Base-by-base conservation (phyloP, 2,329 filamentous ascomycete genomes). In the Beauveria brongniartii region DNA sequence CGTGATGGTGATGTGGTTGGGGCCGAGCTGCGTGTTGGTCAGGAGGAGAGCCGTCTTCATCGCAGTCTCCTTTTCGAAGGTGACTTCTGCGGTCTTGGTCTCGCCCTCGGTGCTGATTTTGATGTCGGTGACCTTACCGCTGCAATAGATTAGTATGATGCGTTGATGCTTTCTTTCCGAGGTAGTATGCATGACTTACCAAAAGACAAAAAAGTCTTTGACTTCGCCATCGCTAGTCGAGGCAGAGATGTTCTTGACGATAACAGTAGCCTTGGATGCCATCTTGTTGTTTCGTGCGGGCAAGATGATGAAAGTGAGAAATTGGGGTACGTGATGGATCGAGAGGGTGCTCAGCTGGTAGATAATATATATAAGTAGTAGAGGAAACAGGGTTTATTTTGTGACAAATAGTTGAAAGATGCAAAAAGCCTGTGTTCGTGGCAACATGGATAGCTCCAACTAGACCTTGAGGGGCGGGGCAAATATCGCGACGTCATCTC, bases 151-250 rank as follows among this genome's bases (percentile, higher is more conserved):
- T 65, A 70, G 68, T 43, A 16, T 2, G 34, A 24, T 7, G 7
- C 5, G 12, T 5, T 34, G 30, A 34, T 14, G 5, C 2, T 5
- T 14, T 34, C 12, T 14, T 34, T 5, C 30, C 12, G 12, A 14
- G 10, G 4, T 34, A 14, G 12, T 14, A 14, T 14, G 12, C 30
- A 5, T 34, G 12, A 63, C 84, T 73, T 82, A 93, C 91, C 85
- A 89, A 78, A 97, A 97, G 80, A 89, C 94, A 82, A 99, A 99
- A 82, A 99, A 99, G 73, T 96, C 92, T 71, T 86, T 86, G 69
- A 99, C 87, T 77, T 97, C 92, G 78, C 92, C 88, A 77, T 99
- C 92, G 67, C 84, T 86, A 61, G 93, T 97, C 73, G 87, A 78
- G 64, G 80, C 73, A 67, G 90, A 86, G 77, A 99, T 96, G 79